Evolutionary conservation across 1,284 basidiomycete species (phyloP).

Genomic region (Leccinum fallax): DNA sequence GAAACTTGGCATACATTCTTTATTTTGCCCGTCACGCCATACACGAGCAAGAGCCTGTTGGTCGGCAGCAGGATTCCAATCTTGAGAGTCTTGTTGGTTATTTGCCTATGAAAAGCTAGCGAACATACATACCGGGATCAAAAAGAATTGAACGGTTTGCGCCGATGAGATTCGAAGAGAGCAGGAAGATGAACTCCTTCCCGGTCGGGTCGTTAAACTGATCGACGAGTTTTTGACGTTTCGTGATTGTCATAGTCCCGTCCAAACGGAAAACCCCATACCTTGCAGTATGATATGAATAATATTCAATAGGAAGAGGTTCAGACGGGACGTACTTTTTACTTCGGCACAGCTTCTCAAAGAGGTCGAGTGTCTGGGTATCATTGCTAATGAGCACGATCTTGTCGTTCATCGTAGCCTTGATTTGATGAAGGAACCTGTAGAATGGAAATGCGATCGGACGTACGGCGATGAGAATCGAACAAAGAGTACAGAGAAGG

Average conservation of each 20-base stretch:
- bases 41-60: slow-evolving; percentile 98
- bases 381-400: slow-evolving; percentile 99
- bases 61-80: slow-evolving; percentile 99
- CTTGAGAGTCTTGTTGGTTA: slow-evolving; percentile 42
- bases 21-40: slow-evolving; percentile 99
- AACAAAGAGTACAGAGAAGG: not conserved
- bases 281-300: slow-evolving; percentile 44
- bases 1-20: slow-evolving; percentile 74
- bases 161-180: slow-evolving; percentile 96
- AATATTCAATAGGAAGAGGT: not conserved
- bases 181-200: slow-evolving; percentile 94
- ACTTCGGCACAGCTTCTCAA: slow-evolving; percentile 82
- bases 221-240: slow-evolving; percentile 97
- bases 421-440: slow-evolving; percentile 86
- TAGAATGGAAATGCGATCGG: slow-evolving; percentile 1
- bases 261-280: slow-evolving; percentile 94
- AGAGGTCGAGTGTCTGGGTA: slow-evolving; percentile 95
- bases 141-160: slow-evolving; percentile 96
- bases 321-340: slow-evolving; percentile 64
- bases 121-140: slow-evolving; percentile 74
- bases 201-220: slow-evolving; percentile 96
- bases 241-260: slow-evolving; percentile 91
- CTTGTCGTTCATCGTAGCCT: slow-evolving; percentile 88
- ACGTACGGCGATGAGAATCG: not conserved
- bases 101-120: not conserved